These are phyloP conservation scores for Moniliella sp. DNA, from an alignment of 1,284 basidiomycete species.

Conservation along the genomic window DNA sequence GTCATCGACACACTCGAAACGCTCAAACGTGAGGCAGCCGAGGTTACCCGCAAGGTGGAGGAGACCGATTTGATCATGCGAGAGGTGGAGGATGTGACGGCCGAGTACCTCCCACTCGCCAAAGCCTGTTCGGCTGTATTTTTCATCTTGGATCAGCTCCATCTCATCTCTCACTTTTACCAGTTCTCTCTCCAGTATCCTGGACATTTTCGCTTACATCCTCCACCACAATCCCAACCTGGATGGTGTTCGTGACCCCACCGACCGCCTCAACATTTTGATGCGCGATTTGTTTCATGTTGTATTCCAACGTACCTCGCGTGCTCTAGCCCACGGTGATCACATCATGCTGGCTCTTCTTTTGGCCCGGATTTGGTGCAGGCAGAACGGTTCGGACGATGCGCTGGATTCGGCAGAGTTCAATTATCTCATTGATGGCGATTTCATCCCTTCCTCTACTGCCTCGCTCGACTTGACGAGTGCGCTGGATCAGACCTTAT, in stretches of 20 bases:
- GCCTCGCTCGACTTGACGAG: conserved; percentile 16
- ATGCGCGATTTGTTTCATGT: conserved; percentile 73
- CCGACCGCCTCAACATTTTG: conserved; percentile 57
- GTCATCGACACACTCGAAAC: conserved; percentile 93
- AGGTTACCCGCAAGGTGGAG: conserved; percentile 86
- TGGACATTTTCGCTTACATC: conserved; percentile 90
- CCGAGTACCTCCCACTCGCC: conserved; percentile 78
- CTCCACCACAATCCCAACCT: conserved; percentile 76
- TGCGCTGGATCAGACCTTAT: conserved; percentile 13
- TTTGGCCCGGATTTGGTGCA: conserved; percentile 68
- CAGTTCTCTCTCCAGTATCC: conserved; percentile 92
- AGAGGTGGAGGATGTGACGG: conserved; percentile 83
- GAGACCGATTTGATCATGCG: conserved; percentile 87
- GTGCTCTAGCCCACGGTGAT: conserved; percentile 72
- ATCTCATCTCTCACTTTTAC: conserved; percentile 89
- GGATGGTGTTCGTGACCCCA: conserved; percentile 52
- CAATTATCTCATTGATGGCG: conserved; percentile 70
- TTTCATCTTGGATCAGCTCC: conserved; percentile 86
- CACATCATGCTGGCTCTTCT: conserved; percentile 74
- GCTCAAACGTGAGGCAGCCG: conserved; percentile 84
- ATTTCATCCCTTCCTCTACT: conserved; percentile 37
- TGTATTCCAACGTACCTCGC: conserved; percentile 69
- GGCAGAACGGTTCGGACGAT: conserved; percentile 28
- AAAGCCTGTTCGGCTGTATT: conserved; percentile 90
- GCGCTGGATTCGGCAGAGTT: conserved; percentile 56